These are phyloP conservation scores for Orbilia blumenaviensis DNA, from an alignment of 2,329 filamentous ascomycete species.

Conservation along the genomic window DNA sequence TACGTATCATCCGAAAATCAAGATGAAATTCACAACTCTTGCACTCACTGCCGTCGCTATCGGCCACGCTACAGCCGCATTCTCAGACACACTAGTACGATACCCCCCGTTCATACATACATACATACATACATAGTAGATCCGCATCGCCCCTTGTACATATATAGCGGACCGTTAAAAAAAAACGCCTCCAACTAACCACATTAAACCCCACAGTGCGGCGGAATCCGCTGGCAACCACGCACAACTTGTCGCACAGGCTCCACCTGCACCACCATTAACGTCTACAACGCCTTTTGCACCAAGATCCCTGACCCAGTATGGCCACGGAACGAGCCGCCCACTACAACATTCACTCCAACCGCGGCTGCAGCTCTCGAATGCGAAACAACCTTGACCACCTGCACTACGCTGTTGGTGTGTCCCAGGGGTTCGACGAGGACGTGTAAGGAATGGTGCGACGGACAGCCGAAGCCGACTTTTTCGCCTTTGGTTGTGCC, in stretches of 20 bases:
- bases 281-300: conserved; percentile 7
- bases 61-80: conserved; percentile 5
- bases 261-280: conserved; percentile 18
- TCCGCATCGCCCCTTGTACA: neutral
- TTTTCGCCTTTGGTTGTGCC: conserved; percentile 11
- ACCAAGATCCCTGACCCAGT: neutral
- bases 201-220: neutral
- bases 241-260: conserved; percentile 25
- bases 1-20: neutral
- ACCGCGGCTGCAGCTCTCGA: neutral
- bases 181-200: conserved; percentile 3
- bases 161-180: neutral
- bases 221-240: conserved; percentile 21
- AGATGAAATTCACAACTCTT: neutral
- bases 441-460: conserved; percentile 24
- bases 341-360: neutral
- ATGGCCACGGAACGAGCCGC: neutral
- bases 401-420: conserved; percentile 23
- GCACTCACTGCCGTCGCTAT: neutral
- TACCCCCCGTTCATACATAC: neutral
- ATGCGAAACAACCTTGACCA: conserved; percentile 16
- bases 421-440: conserved; percentile 15
- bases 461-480: conserved; percentile 14
- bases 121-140: too few relatives aligned
- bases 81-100: conserved; percentile 12